phyloP scores from a whole-genome alignment of 495 filamentous ascomycete genomes.

The Coniosporium apollinis region DNA sequence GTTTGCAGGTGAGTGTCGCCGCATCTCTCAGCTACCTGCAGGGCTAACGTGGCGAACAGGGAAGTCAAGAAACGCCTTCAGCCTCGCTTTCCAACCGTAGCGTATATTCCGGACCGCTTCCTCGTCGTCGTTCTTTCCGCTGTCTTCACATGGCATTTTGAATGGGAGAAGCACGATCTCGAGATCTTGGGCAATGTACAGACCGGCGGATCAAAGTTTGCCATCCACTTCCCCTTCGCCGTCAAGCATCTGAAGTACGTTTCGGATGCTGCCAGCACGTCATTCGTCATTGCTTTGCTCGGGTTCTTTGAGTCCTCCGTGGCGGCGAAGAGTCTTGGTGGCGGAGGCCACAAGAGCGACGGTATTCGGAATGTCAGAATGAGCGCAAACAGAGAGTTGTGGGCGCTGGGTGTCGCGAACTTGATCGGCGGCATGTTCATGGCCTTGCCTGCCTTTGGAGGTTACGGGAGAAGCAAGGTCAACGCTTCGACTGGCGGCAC shows the following conservation, averaged over 20 bases:
- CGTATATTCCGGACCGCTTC: constrained; percentile 88
- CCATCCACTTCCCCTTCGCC: constrained; percentile 73
- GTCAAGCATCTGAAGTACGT: constrained; percentile 59
- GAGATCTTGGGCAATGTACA: constrained; percentile 69
- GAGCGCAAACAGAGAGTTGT: constrained; percentile 85
- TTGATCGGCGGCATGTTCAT: constrained; percentile 80
- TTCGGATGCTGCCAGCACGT: constrained; percentile 73
- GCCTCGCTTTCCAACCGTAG: constrained; percentile 61
- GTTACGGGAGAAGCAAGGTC: constrained; percentile 91
- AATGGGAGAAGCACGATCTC: constrained; percentile 69
- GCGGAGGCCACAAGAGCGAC: constrained; percentile 33
- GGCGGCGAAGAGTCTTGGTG: constrained; percentile 79
- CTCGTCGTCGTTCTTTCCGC: constrained; percentile 77
- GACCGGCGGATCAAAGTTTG: constrained; percentile 50
- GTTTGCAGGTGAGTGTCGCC: constrained; percentile 43
- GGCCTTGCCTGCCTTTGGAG: constrained; percentile 83
- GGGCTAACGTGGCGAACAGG: constrained; percentile 22
- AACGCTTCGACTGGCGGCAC: constrained; percentile 81
- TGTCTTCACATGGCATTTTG: constrained; percentile 56
- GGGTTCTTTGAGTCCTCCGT: constrained; percentile 98
- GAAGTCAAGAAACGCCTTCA: constrained; percentile 70
- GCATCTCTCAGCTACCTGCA: constrained; percentile 5
- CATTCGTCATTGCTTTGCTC: constrained; percentile 83
- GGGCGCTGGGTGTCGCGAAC: constrained; percentile 83
- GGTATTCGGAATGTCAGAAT: constrained; percentile 59